phyloP scores from a whole-genome alignment of 2,329 filamentous ascomycete species.

The Talaromyces sp. region DNA sequence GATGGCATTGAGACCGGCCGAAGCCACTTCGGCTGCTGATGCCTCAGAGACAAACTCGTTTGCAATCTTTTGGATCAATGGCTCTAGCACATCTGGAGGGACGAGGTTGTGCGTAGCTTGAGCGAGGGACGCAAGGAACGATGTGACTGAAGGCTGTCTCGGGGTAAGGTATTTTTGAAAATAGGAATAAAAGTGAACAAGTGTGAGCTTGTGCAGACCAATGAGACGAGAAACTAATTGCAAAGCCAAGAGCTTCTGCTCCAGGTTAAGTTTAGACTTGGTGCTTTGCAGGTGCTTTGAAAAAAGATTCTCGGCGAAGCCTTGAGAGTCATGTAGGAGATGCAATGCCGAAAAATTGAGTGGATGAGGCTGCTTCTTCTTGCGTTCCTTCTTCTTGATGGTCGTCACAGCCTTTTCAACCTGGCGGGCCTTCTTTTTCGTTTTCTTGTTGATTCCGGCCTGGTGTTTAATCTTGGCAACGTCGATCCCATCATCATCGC shows the following conservation, averaged over 20 bases:
- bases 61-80: conserved; percentile 87
- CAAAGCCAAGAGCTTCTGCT: conserved; percentile 82
- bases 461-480: conserved; percentile 78
- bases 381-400: conserved; percentile 75
- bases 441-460: conserved; percentile 91
- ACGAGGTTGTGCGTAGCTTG: conserved; percentile 89
- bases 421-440: conserved; percentile 73
- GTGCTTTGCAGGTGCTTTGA: conserved; percentile 83
- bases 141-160: conserved; percentile 82
- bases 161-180: conserved; percentile 90
- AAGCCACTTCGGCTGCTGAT: conserved; percentile 80
- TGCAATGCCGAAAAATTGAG: conserved; percentile 97
- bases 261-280: conserved; percentile 77
- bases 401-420: conserved; percentile 77
- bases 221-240: conserved; percentile 88
- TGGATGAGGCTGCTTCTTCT: conserved; percentile 79
- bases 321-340: conserved; percentile 87
- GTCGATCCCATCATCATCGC: conserved; percentile 69
- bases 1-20: conserved; percentile 89
- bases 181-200: conserved; percentile 90
- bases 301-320: conserved; percentile 85
- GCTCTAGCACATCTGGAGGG: conserved; percentile 86
- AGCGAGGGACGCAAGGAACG: conserved; percentile 84
- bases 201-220: conserved; percentile 83
- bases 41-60: conserved; percentile 98